Conservation (phyloP, 106 monocot species). For the Acorus gramineus region DNA sequence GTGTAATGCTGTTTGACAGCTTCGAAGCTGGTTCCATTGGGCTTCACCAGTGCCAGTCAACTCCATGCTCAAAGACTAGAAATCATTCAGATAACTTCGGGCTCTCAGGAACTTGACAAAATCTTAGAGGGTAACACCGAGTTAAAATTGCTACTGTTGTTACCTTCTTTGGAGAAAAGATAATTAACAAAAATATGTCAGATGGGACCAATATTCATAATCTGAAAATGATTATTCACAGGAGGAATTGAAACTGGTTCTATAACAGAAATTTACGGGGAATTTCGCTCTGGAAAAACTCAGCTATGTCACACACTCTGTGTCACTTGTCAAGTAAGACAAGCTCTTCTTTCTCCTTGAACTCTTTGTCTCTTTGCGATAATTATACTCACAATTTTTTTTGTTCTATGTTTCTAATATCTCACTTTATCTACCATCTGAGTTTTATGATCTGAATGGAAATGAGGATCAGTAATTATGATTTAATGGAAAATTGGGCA, state of each 20-base stretch:
- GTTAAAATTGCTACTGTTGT: no score
- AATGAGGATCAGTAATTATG: no score
- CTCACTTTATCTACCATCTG: no score
- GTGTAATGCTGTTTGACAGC: constrained; percentile 31
- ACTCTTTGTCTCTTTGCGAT: no score
- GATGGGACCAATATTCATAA: no score
- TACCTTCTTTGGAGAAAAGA: no score
- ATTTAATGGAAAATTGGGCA: no score
- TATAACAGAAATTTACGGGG: constrained; percentile 92
- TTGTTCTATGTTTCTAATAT: no score
- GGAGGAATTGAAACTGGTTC: constrained; percentile 99
- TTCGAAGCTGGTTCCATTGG: constrained; percentile 89
- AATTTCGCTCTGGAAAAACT: constrained; percentile 93
- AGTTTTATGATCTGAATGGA: no score
- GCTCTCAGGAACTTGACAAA: constrained; percentile 91
- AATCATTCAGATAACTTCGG: constrained; percentile 95
- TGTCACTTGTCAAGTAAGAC: constrained; percentile 86
- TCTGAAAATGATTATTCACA: constrained; percentile 10
- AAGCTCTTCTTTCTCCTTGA: no score
- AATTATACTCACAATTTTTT: no score
- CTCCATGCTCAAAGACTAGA: constrained; percentile 95
- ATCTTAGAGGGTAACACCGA: constrained; percentile 68
- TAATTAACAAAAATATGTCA: no score
- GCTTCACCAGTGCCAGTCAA: constrained; percentile 97
- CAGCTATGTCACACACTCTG: constrained; percentile 90